These are phyloP conservation scores for Chionographis japonica DNA, from an alignment of 106 monocot genomes.

Conservation along the genomic window DNA sequence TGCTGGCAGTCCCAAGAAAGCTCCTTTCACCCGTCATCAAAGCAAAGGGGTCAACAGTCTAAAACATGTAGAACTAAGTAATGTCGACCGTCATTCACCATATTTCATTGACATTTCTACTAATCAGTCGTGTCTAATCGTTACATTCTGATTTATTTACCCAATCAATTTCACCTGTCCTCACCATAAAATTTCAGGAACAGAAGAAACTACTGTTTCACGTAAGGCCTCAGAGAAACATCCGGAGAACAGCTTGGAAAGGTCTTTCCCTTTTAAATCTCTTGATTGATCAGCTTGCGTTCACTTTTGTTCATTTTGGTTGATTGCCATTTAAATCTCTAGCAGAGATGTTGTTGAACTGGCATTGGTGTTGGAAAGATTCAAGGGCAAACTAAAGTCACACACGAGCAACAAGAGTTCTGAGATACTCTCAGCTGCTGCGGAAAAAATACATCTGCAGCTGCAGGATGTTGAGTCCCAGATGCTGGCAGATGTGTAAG, in stretches of 20 bases:
- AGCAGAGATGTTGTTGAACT: constrained; percentile 44
- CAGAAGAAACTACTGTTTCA: constrained; percentile 25
- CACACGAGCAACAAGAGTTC: constrained; percentile 40
- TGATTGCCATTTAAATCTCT: constrained; percentile 1
- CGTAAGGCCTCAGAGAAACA: constrained; percentile 30
- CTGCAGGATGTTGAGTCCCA: constrained; percentile 47
- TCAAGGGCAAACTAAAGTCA: constrained; percentile 41
- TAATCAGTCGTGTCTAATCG: constrained; percentile 10
- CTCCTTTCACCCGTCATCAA: constrained; percentile 13
- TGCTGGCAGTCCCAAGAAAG: constrained; percentile 13
- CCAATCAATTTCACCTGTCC: background rate
- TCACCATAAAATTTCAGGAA: constrained; percentile 31
- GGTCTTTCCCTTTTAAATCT: constrained; percentile 36
- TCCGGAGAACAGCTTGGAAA: constrained; percentile 54
- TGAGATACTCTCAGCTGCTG: constrained; percentile 40
- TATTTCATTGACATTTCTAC: constrained; percentile 14
- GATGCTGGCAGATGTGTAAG: constrained; percentile 57
- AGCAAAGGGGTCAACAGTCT: constrained; percentile 19
- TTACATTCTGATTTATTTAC: background rate
- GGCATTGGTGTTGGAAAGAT: constrained; percentile 29
- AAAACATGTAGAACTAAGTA: constrained; percentile 16
- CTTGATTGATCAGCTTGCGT: background rate
- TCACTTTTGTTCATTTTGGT: background rate
- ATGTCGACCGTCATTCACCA: constrained; percentile 24
- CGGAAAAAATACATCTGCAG: constrained; percentile 29